Conservation (phyloP, 2,329 filamentous ascomycete species). For the Raffaelea arxii region DNA sequence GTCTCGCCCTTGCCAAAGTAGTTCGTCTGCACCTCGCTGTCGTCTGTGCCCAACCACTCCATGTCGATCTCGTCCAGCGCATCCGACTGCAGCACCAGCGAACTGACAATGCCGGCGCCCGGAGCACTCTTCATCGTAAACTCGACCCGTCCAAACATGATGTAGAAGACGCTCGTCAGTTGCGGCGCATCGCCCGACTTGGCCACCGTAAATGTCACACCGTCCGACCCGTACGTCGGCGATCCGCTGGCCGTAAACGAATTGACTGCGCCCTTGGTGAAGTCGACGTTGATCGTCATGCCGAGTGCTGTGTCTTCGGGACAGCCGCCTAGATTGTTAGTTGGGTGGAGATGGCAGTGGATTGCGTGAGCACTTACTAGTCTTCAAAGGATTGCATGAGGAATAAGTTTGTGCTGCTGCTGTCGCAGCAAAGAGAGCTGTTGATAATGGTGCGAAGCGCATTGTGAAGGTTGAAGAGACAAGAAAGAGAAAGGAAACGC, state of each 20-base stretch:
- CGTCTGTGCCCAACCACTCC: conserved; percentile 82
- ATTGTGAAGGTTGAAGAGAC: not conserved
- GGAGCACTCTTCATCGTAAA: conserved; percentile 77
- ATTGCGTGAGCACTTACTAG: conserved; percentile 3
- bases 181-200: conserved; percentile 75
- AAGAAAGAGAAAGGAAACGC: not conserved
- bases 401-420: conserved; percentile 20
- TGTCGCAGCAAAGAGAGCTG: conserved; percentile 10
- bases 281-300: conserved; percentile 74
- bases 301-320: conserved; percentile 71
- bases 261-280: conserved; percentile 66
- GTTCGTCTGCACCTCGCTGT: conserved; percentile 79
- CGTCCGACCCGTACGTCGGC: conserved; percentile 65
- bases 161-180: conserved; percentile 87
- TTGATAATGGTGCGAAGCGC: not conserved
- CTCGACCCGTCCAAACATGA: conserved; percentile 95
- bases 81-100: conserved; percentile 83
- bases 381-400: conserved; percentile 10
- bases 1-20: conserved; percentile 94
- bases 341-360: not conserved
- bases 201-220: conserved; percentile 71
- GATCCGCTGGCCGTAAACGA: conserved; percentile 63
- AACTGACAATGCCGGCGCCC: conserved; percentile 87
- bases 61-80: conserved; percentile 92
- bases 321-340: conserved; percentile 42